Base-by-base conservation (phyloP, 2,329 filamentous ascomycete species). In the Penicillium capsulatum region DNA sequence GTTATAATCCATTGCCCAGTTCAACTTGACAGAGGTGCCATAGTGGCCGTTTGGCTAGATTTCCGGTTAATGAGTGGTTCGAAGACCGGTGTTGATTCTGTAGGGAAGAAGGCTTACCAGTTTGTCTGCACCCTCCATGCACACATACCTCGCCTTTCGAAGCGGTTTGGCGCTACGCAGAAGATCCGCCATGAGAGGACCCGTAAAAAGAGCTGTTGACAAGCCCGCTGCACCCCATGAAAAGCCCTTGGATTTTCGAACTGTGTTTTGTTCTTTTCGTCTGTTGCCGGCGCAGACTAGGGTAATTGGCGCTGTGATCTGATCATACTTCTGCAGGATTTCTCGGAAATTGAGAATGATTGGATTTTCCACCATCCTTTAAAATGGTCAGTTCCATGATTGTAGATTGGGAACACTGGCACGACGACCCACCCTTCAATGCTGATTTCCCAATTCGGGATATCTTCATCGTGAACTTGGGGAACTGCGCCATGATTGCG, bases 241-340 rank as follows among this genome's bases (percentile, higher is more conserved):
- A 67, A 96, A 96, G 0, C 90, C 90, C 55, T 95, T 94, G 1
- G 86, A 87, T 63, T 95, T 95, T 11, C 87, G 77, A 3, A 95
- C 86, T 36, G 87, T 74, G 53, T 96, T 96, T 60, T 95, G 90
- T 65, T 96, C 90, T 67, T 95, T 95, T 20, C 90, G 78, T 43
- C 90, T 76, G 63, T 96, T 96, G 1, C 90, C 90, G 3, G 90
- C 90, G 62, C 90, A 96, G 15, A 95, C 89, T 1, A 96, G 76
- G 0, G 90, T 95, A 44, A 96, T 76, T 0, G 90, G 90, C 42
- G 85, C 86, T 2, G 89, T 95, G 17, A 87, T 76, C 59, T 94
- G 86, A 38, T 90, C 81, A 54, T 84, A 94, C 7, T 85, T 75
- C 24, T 74, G 68, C 20, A 94, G 70, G 1, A 96, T 75, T 36